phyloP scores from a whole-genome alignment of 164 flowering plant genomes.

The Piper longum region DNA sequence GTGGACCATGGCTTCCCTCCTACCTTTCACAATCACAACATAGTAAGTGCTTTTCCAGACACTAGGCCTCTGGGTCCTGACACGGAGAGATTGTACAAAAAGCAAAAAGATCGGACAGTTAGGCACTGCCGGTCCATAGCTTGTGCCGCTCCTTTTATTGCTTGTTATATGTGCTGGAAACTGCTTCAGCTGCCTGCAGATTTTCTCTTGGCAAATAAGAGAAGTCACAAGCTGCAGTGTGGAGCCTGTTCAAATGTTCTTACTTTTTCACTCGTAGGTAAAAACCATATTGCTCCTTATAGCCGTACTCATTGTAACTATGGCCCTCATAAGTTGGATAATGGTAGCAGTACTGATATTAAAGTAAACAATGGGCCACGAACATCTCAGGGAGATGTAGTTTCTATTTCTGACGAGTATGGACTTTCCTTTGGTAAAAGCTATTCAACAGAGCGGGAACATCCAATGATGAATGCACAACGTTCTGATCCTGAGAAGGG shows the following conservation, averaged over 20 bases:
- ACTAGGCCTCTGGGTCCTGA: slow-evolving; percentile 16
- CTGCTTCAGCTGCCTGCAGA: slow-evolving; percentile 64
- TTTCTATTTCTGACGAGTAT: slow-evolving; percentile 41
- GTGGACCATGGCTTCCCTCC: slow-evolving; percentile 17
- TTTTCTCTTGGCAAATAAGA: slow-evolving; percentile 37
- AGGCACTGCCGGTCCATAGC: slow-evolving; percentile 53
- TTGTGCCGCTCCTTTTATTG: slow-evolving; percentile 66
- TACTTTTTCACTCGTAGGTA: slow-evolving; percentile 30
- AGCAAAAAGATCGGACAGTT: slow-evolving; percentile 20
- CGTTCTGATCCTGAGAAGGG: slow-evolving; percentile 3
- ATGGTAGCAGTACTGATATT: slow-evolving; percentile 3
- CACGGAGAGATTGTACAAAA: slow-evolving; percentile 13
- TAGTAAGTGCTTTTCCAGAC: slow-evolving; percentile 10
- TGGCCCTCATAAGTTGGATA: slow-evolving; percentile 27
- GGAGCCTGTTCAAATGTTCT: slow-evolving; percentile 55
- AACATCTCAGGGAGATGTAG: slow-evolving; percentile 10
- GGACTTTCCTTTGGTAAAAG: slow-evolving; percentile 26
- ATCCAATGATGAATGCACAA: slow-evolving; percentile 8
- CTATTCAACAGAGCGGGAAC: slow-evolving; percentile 34
- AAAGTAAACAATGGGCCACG: slow-evolving; percentile 9
- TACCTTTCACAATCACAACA: slow-evolving; percentile 9
- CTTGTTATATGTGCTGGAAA: slow-evolving; percentile 39
- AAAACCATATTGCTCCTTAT: slow-evolving; percentile 29
- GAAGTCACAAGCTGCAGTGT: slow-evolving; percentile 38
- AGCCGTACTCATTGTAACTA: slow-evolving; percentile 12